Evolutionary conservation across 2,329 filamentous ascomycete genomes (phyloP).

Genomic region (Fusarium musae): DNA sequence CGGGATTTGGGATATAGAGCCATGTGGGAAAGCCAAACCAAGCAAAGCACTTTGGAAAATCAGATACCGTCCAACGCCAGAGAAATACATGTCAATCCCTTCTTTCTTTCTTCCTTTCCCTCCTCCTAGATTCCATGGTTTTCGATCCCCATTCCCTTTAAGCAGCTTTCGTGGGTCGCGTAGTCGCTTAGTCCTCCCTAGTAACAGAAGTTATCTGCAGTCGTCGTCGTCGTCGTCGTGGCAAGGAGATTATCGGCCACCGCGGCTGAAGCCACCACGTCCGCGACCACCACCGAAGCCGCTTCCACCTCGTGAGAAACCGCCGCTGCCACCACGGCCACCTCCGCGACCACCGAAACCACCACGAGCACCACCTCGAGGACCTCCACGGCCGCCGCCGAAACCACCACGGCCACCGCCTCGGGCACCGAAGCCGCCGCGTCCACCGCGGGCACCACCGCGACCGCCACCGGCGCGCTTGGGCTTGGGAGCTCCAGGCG

Average conservation of each 20-base stretch:
- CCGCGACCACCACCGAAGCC: constrained; percentile 44
- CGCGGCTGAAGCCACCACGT: constrained; percentile 47
- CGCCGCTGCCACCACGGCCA: constrained; percentile 40
- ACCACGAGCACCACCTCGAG: constrained; percentile 47
- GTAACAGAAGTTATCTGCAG: constrained; percentile 9
- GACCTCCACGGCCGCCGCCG: constrained; percentile 46
- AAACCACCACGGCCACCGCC: constrained; percentile 53
- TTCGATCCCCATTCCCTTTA: background rate
- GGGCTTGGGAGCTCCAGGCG: constrained; percentile 70
- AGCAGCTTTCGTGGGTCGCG: constrained; percentile 34
- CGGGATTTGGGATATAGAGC: constrained; percentile 36
- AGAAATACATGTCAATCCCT: constrained; percentile 37
- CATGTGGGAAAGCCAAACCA: constrained; percentile 35
- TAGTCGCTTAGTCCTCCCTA: constrained; percentile 13
- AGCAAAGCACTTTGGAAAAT: constrained; percentile 35
- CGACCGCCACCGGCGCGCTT: constrained; percentile 68
- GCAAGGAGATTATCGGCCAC: constrained; percentile 34
- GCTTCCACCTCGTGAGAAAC: constrained; percentile 41
- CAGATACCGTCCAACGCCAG: constrained; percentile 39
- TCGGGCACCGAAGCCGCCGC: constrained; percentile 50
- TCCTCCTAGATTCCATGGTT: constrained; percentile 12
- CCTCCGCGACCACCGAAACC: constrained; percentile 39
- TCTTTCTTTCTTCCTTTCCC: constrained; percentile 22
- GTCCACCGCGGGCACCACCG: constrained; percentile 52
- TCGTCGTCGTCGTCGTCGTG: background rate